A percentile compares a stretch with the other conserved stretches of the same genome.
Evolutionary conservation across 352 stramenopile species (phyloP).

Genomic region (Hyaloperonospora brassicae): DNA sequence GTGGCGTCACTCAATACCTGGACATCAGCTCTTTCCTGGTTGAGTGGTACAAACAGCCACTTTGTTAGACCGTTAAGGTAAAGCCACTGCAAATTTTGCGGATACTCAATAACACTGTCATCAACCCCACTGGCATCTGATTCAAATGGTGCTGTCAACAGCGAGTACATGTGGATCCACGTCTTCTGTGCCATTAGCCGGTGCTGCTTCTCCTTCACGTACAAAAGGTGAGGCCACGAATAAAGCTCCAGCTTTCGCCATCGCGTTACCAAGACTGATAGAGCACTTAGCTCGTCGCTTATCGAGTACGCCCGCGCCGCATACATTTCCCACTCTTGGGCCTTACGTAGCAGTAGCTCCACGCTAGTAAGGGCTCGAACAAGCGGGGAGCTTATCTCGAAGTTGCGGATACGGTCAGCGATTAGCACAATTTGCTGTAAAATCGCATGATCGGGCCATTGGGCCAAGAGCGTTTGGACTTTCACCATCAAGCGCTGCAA

Average conservation of each 20-base stretch:
- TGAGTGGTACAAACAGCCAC: slow-evolving; percentile 52
- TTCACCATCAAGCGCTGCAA: slow-evolving; percentile 87
- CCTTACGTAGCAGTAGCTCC: slow-evolving; percentile 92
- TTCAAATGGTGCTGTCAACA: slow-evolving; percentile 76
- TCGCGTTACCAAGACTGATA: slow-evolving; percentile 92
- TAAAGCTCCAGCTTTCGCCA: slow-evolving; percentile 98
- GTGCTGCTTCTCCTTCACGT: slow-evolving; percentile 81
- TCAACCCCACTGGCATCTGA: slow-evolving; percentile 26
- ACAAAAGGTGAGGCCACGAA: slow-evolving; percentile 93
- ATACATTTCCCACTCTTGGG: slow-evolving; percentile 98
- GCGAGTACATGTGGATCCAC: slow-evolving; percentile 85
- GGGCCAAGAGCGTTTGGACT: slow-evolving; percentile 84
- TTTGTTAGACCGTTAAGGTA: slow-evolving; percentile 47
- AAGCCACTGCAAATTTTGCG: slow-evolving; percentile 49
- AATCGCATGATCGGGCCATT: slow-evolving; percentile 96
- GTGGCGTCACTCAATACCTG: slow-evolving; percentile 14
- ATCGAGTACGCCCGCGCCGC: slow-evolving; percentile 90
- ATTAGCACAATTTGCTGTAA: slow-evolving; percentile 92
- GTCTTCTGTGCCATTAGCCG: slow-evolving; percentile 68
- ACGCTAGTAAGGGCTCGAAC: slow-evolving; percentile 91
- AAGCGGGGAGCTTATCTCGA: slow-evolving; percentile 78
- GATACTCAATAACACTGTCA: slow-evolving; percentile 2
- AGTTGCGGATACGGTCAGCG: slow-evolving; percentile 79
- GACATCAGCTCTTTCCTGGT: slow-evolving; percentile 11
- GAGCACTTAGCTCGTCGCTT: slow-evolving; percentile 78